Evolutionary conservation across 2,329 filamentous ascomycete genomes (phyloP).

Genomic region (Penicillium sp.): DNA sequence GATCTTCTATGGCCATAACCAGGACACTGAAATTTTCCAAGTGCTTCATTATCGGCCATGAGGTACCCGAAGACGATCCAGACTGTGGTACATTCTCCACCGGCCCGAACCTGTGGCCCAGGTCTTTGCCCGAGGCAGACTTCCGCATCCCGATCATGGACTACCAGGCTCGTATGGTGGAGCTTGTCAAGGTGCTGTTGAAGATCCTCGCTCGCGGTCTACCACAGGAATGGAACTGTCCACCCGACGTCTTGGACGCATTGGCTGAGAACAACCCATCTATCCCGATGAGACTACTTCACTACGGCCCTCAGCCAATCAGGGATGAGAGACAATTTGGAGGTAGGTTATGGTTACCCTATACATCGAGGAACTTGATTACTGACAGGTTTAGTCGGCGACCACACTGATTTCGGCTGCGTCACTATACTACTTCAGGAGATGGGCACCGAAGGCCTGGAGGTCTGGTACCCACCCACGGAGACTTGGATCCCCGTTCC

Average conservation of each 20-base stretch:
- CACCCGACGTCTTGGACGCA: not conserved
- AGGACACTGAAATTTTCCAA: slow-evolving; percentile 16
- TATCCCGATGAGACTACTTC: not conserved
- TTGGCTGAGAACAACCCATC: not conserved
- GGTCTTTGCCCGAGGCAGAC: slow-evolving; percentile 25
- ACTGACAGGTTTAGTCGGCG: not conserved
- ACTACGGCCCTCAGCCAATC: slow-evolving; percentile 44
- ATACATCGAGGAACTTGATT: not conserved
- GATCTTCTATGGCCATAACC: too few species aligned
- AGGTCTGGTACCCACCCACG: slow-evolving; percentile 24
- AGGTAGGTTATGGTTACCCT: not conserved
- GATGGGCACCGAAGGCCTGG: slow-evolving; percentile 19
- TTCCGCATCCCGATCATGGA: slow-evolving; percentile 27
- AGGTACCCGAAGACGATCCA: not conserved
- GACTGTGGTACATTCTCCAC: slow-evolving; percentile 19
- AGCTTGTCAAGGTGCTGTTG: not conserved
- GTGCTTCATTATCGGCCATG: slow-evolving; percentile 4
- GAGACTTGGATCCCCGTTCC: slow-evolving; percentile 31
- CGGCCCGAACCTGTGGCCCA: slow-evolving; percentile 36
- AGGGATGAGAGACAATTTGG: slow-evolving; percentile 34
- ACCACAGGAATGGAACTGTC: not conserved
- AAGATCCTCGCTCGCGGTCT: slow-evolving; percentile 1
- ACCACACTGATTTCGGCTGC: slow-evolving; percentile 28
- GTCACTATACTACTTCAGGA: slow-evolving; percentile 29
- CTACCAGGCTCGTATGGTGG: slow-evolving; percentile 23